A percentile compares a stretch with the other conserved stretches of the same genome.
Conservation (phyloP, 345 rosid genomes). For the Carallia pectinifolia region DNA sequence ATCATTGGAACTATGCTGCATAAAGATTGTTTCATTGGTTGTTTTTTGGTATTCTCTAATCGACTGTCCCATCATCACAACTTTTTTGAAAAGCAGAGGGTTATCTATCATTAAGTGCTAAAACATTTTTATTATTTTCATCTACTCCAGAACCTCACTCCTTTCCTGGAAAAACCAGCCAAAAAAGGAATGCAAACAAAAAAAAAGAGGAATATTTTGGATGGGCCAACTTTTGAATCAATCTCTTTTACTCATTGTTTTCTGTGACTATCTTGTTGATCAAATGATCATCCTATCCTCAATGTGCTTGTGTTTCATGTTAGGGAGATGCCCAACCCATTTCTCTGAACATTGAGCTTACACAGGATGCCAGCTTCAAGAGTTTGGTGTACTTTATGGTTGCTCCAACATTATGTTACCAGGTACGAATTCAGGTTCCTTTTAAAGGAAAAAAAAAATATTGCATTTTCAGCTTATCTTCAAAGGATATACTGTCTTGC, state of each 20-base stretch:
- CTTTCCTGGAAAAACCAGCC: background rate
- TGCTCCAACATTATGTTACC: slow-evolving; percentile 97
- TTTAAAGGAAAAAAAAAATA: background rate
- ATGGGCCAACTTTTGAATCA: background rate
- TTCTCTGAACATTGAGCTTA: slow-evolving; percentile 36
- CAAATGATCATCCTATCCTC: background rate
- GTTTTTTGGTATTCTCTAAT: background rate
- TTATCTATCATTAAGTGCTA: background rate
- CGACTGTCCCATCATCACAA: background rate
- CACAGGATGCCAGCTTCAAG: slow-evolving; percentile 56
- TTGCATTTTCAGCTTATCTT: background rate
- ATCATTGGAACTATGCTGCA: background rate
- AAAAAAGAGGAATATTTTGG: background rate
- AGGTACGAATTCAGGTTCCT: slow-evolving; percentile 47
- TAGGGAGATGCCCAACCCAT: slow-evolving; percentile 41
- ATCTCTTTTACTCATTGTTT: background rate
- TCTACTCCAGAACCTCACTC: background rate
- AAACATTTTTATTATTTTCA: background rate
- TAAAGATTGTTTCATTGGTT: background rate
- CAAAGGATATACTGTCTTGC: too few relatives aligned
- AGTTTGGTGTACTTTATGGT: slow-evolving; percentile 91
- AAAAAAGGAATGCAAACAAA: background rate
- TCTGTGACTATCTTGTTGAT: slow-evolving; percentile 1
- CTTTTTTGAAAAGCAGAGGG: too few relatives aligned
- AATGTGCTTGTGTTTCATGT: slow-evolving; percentile 22